Conservation (phyloP, 1,139 yeast species). For the Candida sanyaensis region DNA sequence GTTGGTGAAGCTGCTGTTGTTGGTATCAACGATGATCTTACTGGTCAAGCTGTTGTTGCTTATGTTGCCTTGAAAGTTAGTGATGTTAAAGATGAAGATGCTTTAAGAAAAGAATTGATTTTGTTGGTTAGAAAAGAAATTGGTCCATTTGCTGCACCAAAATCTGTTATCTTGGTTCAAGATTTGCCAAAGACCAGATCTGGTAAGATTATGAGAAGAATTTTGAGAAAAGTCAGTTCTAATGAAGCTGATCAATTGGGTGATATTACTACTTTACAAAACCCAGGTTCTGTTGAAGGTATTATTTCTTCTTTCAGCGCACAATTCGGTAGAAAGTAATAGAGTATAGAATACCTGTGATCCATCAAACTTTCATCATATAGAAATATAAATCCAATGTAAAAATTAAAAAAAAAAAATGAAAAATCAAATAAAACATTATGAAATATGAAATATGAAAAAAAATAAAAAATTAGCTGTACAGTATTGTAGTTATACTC, state of each 20-base stretch:
- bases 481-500: no score
- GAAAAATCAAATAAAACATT: no score
- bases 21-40: constrained; percentile 77
- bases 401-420: no score
- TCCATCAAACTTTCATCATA: neutral
- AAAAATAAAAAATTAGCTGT: no score
- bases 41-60: constrained; percentile 84
- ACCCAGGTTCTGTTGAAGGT: constrained; percentile 72
- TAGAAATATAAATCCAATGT: neutral
- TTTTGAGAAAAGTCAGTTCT: constrained; percentile 73
- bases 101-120: constrained; percentile 66
- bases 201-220: constrained; percentile 84
- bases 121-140: constrained; percentile 76
- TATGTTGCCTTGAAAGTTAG: constrained; percentile 65
- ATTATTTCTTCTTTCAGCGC: constrained; percentile 55
- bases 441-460: no score
- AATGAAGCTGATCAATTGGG: constrained; percentile 81
- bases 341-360: neutral
- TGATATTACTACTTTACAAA: constrained; percentile 72
- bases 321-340: constrained; percentile 52
- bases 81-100: constrained; percentile 42
- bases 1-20: constrained; percentile 83
- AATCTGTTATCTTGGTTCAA: constrained; percentile 66
- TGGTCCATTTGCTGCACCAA: constrained; percentile 86
- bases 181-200: constrained; percentile 84